Percentiles rank a stretch among this genome's conserved stretches.
These are phyloP conservation scores for Lasiosphaeriaceae sp. DNA, from an alignment of 495 filamentous ascomycete species.

Conservation along the genomic window DNA sequence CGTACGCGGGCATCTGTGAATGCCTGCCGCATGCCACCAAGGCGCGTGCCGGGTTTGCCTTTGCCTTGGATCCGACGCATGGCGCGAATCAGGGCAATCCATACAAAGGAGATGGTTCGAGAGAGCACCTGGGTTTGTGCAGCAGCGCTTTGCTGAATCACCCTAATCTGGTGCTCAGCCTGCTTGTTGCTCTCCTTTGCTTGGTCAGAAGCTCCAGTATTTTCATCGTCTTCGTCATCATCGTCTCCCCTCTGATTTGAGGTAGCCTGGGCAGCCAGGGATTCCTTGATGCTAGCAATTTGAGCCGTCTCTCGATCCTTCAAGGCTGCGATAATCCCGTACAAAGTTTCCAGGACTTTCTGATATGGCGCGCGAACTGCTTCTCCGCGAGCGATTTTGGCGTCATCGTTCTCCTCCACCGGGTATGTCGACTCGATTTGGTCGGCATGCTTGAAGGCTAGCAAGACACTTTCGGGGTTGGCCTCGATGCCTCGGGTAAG, in stretches of 20 bases:
- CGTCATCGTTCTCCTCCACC: slow-evolving; percentile 67
- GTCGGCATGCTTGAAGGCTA: slow-evolving; percentile 87
- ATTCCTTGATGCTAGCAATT: slow-evolving; percentile 67
- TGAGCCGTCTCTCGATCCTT: slow-evolving; percentile 69
- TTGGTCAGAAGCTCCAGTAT: slow-evolving; percentile 49
- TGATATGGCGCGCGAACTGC: slow-evolving; percentile 79
- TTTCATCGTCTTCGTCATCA: slow-evolving; percentile 58
- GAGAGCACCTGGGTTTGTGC: slow-evolving; percentile 69
- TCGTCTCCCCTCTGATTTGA: slow-evolving; percentile 20
- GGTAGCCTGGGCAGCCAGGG: slow-evolving; percentile 25
- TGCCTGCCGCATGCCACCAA: slow-evolving; percentile 75
- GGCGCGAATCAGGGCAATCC: slow-evolving; percentile 90
- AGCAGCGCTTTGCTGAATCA: slow-evolving; percentile 64
- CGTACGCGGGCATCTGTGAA: slow-evolving; percentile 82
- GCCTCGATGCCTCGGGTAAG: slow-evolving; percentile 76
- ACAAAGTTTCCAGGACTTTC: slow-evolving; percentile 76
- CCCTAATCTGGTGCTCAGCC: slow-evolving; percentile 55
- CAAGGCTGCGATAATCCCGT: slow-evolving; percentile 68
- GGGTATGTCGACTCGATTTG: slow-evolving; percentile 69
- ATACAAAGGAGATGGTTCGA: slow-evolving; percentile 79
- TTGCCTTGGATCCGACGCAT: slow-evolving; percentile 95
- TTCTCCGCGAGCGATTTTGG: slow-evolving; percentile 62
- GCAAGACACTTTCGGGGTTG: slow-evolving; percentile 87
- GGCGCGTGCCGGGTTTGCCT: slow-evolving; percentile 56
- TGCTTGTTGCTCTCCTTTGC: slow-evolving; percentile 54